A percentile compares a stretch with the other conserved stretches of the same genome.
Evolutionary conservation across 352 stramenopile genomes (phyloP).

Genomic region (Globisporangium okanoganense): DNA sequence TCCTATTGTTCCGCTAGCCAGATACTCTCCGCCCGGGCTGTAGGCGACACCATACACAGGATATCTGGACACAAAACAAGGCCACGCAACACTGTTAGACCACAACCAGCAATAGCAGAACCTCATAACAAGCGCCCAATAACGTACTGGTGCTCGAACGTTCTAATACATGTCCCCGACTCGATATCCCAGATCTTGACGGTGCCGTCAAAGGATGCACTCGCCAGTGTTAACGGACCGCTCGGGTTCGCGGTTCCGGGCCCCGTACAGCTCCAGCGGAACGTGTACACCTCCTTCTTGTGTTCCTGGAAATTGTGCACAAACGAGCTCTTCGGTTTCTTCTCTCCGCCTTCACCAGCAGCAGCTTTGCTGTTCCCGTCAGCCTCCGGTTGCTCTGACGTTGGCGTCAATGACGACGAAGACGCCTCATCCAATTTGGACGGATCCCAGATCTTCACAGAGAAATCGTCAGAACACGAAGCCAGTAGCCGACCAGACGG

Average conservation of each 20-base stretch:
- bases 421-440: conserved; percentile 19
- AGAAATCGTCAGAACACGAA: conserved; percentile 98
- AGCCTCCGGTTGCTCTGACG: conserved; percentile 24
- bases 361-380: conserved; percentile 23
- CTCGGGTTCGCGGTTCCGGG: conserved; percentile 58
- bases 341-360: conserved; percentile 10
- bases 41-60: conserved; percentile 87
- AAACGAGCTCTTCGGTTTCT: conserved; percentile 33
- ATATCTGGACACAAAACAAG: conserved; percentile 36
- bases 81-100: conserved; percentile 18
- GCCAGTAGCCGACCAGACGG: conserved; percentile 91
- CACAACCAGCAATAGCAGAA: conserved; percentile 2
- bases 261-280: conserved; percentile 89
- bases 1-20: conserved; percentile 96
- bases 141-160: conserved; percentile 91
- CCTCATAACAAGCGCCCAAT: conserved; percentile 12
- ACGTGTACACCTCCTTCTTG: conserved; percentile 93
- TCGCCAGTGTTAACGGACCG: conserved; percentile 84
- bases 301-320: conserved; percentile 89
- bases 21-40: conserved; percentile 89
- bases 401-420: conserved; percentile 1
- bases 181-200: conserved; percentile 94
- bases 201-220: conserved; percentile 95
- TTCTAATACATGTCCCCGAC: conserved; percentile 88
- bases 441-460: conserved; percentile 96